Evolutionary conservation across 2,329 filamentous ascomycete species (phyloP).

Genomic region (Pseudocercospora cruenta): DNA sequence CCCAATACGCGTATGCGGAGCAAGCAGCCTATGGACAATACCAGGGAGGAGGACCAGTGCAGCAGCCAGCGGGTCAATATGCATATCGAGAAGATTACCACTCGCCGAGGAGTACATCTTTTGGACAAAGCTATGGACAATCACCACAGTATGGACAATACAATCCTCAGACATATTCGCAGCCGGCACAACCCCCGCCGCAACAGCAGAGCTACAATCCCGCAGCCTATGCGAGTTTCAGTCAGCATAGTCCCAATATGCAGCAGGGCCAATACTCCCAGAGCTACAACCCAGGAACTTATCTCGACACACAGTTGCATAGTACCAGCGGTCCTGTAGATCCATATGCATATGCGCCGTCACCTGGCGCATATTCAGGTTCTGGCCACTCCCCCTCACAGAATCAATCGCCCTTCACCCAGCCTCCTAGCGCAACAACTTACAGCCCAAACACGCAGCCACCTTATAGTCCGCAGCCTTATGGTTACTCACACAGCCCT

Average conservation of each 20-base stretch:
- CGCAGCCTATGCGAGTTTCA: constrained; percentile 47
- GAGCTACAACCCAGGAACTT: constrained; percentile 33
- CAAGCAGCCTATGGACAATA: constrained; percentile 33
- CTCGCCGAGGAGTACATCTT: constrained; percentile 26
- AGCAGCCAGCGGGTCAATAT: constrained; percentile 30
- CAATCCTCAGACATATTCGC: constrained; percentile 69
- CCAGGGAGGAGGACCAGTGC: constrained; percentile 35
- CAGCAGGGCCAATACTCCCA: constrained; percentile 23
- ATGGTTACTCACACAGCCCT: constrained; percentile 24
- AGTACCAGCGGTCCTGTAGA: constrained; percentile 35
- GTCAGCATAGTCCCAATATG: constrained; percentile 13
- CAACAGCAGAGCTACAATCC: constrained; percentile 49
- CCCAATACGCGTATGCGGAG: constrained; percentile 30
- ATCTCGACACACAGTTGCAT: constrained; percentile 27
- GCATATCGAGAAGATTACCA: constrained; percentile 27
- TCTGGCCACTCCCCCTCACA: constrained; percentile 26
- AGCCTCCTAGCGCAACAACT: constrained; percentile 25
- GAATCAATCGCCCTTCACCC: constrained; percentile 17
- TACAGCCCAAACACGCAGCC: constrained; percentile 29
- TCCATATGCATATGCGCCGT: constrained; percentile 34
- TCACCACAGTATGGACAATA: constrained; percentile 58
- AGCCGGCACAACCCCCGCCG: constrained; percentile 24
- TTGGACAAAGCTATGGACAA: constrained; percentile 49
- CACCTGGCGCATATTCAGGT: constrained; percentile 19
- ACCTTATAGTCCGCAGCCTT: constrained; percentile 31